Percentiles rank a stretch among this genome's conserved stretches.
phyloP scores from a whole-genome alignment of 2,329 filamentous ascomycete species.

The Capronia americana region DNA sequence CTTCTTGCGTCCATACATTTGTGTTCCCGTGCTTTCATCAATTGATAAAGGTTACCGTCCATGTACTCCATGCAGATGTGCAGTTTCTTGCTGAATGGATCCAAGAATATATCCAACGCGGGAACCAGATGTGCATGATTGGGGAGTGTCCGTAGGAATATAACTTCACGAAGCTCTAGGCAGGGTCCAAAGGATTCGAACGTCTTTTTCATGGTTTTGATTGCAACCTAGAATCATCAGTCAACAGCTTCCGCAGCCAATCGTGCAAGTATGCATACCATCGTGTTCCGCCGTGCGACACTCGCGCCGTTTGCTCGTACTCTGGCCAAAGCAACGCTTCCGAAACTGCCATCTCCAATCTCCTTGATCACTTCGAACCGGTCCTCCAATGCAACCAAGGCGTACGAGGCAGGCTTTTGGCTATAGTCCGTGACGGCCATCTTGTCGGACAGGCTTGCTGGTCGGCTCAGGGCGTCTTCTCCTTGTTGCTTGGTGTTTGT shows the following conservation, averaged over 20 bases:
- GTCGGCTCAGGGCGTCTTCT: not conserved
- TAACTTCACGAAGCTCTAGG: conserved; percentile 92
- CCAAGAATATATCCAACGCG: conserved; percentile 95
- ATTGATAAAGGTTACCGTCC: conserved; percentile 97
- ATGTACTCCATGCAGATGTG: conserved; percentile 99
- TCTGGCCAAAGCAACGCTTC: conserved; percentile 89
- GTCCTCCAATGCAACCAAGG: conserved; percentile 77
- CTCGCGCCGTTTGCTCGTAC: conserved; percentile 88
- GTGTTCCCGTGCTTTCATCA: conserved; percentile 98
- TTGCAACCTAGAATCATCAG: conserved; percentile 73
- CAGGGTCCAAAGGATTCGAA: conserved; percentile 92
- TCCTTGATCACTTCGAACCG: conserved; percentile 97
- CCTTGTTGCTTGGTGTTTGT: not conserved
- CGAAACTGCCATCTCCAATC: conserved; percentile 98
- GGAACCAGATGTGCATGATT: conserved; percentile 92
- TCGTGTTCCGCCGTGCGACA: conserved; percentile 85
- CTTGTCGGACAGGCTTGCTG: conserved; percentile 58
- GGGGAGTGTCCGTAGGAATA: conserved; percentile 90
- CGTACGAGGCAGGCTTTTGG: conserved; percentile 67
- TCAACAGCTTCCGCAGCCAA: conserved; percentile 8
- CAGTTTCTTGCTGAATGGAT: conserved; percentile 92
- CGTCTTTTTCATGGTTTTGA: conserved; percentile 99
- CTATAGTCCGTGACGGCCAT: conserved; percentile 76
- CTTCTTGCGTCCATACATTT: conserved; percentile 87
- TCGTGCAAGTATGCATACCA: conserved; percentile 65